These are phyloP conservation scores for Eleusine indica DNA, from an alignment of 176 grass and related monocot species.

Conservation along the genomic window DNA sequence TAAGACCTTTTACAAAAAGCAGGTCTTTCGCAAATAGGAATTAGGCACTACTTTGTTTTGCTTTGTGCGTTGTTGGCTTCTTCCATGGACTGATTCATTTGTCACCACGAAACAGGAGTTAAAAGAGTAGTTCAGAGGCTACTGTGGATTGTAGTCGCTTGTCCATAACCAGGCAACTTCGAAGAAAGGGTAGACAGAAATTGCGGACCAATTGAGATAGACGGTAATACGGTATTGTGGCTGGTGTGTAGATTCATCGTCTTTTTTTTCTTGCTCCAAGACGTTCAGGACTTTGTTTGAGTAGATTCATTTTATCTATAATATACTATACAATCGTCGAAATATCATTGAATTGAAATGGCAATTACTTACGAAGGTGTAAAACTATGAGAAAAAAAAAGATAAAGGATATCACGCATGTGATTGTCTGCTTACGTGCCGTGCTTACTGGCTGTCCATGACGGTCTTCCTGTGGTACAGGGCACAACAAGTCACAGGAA, in stretches of 20 bases:
- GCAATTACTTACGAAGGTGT: background rate
- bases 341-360: background rate
- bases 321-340: background rate
- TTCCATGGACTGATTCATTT: background rate
- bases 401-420: background rate
- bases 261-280: background rate
- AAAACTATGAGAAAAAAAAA: background rate
- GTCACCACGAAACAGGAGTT: conserved; percentile 11
- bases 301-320: background rate
- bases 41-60: background rate
- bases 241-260: background rate
- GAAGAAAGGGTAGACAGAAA: background rate
- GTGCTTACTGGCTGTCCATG: background rate
- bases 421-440: background rate
- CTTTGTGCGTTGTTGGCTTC: conserved; percentile 28
- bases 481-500: background rate
- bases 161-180: background rate
- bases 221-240: background rate
- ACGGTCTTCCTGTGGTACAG: background rate
- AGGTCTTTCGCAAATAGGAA: conserved; percentile 23
- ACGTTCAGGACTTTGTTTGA: background rate
- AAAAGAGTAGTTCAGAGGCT: background rate
- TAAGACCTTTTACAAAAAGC: conserved; percentile 28
- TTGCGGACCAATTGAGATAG: background rate
- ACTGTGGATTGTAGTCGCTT: background rate